Evolutionary conservation across 2,329 filamentous ascomycete species (phyloP).

Genomic region (Fonsecaea erecta): DNA sequence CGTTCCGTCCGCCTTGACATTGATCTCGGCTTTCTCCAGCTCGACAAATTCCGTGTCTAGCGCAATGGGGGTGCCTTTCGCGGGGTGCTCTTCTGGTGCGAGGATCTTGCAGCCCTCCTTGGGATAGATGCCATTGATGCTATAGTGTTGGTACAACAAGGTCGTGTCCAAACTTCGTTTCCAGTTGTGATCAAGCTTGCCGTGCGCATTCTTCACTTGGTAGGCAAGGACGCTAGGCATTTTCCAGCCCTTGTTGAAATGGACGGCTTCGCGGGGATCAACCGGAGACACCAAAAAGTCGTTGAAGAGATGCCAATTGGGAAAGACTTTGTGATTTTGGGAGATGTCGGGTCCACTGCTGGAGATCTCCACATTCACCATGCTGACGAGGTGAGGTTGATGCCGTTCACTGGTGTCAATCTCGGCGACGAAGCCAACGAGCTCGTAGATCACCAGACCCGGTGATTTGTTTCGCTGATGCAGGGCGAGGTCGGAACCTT

Average conservation of each 20-base stretch:
- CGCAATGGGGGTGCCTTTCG: constrained; percentile 75
- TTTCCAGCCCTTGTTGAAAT: constrained; percentile 92
- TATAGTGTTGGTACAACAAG: constrained; percentile 77
- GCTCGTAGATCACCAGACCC: constrained; percentile 84
- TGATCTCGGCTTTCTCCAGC: constrained; percentile 88
- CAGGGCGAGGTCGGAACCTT: constrained; percentile 83
- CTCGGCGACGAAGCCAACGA: constrained; percentile 87
- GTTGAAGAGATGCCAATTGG: constrained; percentile 89
- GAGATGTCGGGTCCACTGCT: constrained; percentile 64
- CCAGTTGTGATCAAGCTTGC: constrained; percentile 84
- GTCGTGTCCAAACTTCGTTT: constrained; percentile 81
- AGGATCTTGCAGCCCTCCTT: constrained; percentile 45
- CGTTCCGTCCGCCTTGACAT: constrained; percentile 92
- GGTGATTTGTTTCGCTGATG: constrained; percentile 79
- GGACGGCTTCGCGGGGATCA: constrained; percentile 78
- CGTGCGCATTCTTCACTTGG: constrained; percentile 79
- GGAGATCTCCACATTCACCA: constrained; percentile 74
- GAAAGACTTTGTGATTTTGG: constrained; percentile 61
- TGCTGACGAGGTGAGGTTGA: constrained; percentile 87
- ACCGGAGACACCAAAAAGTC: constrained; percentile 90
- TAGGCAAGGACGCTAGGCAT: constrained; percentile 84
- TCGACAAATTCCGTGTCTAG: constrained; percentile 97
- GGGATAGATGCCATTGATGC: constrained; percentile 50
- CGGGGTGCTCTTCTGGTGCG: constrained; percentile 66
- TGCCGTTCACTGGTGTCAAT: constrained; percentile 85